Percentiles rank a stretch among this genome's conserved stretches.
Conservation (phyloP, 345 rosid genomes). For the Arabis hirsuta region DNA sequence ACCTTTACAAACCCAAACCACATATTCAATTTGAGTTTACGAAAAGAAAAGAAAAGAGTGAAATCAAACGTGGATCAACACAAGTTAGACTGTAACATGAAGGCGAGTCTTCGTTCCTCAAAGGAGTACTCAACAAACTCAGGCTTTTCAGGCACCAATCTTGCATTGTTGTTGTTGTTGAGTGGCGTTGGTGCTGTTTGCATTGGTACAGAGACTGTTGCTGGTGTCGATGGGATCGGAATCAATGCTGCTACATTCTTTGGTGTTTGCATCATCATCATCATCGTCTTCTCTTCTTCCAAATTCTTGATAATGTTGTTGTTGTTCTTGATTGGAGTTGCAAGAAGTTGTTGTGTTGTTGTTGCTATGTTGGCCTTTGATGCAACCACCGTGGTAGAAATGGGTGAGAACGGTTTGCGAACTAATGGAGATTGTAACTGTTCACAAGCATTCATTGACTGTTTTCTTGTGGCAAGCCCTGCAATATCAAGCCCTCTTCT, state of each 20-base stretch:
- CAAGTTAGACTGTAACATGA: conserved; percentile 57
- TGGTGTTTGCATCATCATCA: conserved; percentile 55
- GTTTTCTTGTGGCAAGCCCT: conserved; percentile 63
- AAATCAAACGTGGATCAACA: conserved; percentile 58
- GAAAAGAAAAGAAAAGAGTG: neutral
- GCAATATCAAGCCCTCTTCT: conserved; percentile 75
- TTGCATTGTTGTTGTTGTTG: conserved; percentile 10
- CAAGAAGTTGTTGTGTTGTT: conserved; percentile 41
- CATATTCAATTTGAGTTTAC: conserved; percentile 29
- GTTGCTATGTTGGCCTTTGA: conserved; percentile 52
- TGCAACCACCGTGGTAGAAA: conserved; percentile 56
- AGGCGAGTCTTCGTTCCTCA: conserved; percentile 89
- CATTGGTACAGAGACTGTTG: conserved; percentile 75
- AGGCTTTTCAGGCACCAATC: conserved; percentile 39
- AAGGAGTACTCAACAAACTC: conserved; percentile 77
- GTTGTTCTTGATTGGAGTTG: conserved; percentile 62
- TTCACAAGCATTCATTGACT: conserved; percentile 55
- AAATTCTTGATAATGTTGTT: conserved; percentile 13
- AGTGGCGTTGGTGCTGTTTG: conserved; percentile 78
- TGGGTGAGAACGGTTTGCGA: conserved; percentile 89
- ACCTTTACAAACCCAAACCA: conserved; percentile 45
- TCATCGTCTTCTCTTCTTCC: conserved; percentile 59
- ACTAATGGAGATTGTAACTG: conserved; percentile 69
- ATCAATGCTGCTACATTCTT: conserved; percentile 48
- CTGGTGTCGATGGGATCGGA: conserved; percentile 63